Evolutionary conservation across 345 rosid species (phyloP).

Genomic region (Melastoma malabathricum): DNA sequence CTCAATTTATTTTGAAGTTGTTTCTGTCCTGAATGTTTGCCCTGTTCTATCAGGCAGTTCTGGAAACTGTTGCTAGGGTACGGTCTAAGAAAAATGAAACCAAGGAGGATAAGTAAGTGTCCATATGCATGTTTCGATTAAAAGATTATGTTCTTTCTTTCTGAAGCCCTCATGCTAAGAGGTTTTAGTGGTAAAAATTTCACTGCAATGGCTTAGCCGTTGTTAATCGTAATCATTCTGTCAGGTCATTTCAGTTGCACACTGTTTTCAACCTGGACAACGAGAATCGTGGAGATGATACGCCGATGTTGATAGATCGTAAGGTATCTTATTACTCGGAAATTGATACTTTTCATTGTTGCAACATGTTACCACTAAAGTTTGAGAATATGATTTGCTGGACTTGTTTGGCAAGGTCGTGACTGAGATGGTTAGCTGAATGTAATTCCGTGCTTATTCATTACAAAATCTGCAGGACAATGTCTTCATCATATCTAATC

Average conservation of each 20-base stretch:
- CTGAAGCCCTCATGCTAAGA: neutral
- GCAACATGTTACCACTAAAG: too few species aligned
- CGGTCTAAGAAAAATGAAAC: slow-evolving; percentile 79
- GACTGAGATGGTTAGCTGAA: too few species aligned
- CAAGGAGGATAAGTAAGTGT: slow-evolving; percentile 74
- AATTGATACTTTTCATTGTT: too few species aligned
- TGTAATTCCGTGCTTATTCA: too few species aligned
- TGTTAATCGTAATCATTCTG: slow-evolving; percentile 11
- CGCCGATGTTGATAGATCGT: slow-evolving; percentile 80
- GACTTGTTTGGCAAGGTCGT: too few species aligned
- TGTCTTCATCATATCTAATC: slow-evolving; percentile 90
- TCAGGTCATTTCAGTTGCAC: slow-evolving; percentile 74
- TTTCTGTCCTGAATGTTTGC: neutral
- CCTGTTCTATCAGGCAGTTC: slow-evolving; percentile 50
- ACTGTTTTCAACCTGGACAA: slow-evolving; percentile 74
- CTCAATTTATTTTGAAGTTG: too few species aligned
- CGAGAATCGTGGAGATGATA: slow-evolving; percentile 78
- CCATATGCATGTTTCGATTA: neutral
- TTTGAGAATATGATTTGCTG: too few species aligned
- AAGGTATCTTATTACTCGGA: slow-evolving; percentile 30
- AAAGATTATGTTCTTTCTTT: neutral
- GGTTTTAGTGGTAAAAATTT: neutral
- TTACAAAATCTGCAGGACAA: slow-evolving; percentile 47
- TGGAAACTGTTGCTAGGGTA: slow-evolving; percentile 86
- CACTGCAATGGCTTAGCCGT: slow-evolving; percentile 14